Evolutionary conservation across 1,139 yeast genomes (phyloP), one percentile per base, ranked within the genome.

Genomic region (Zygosaccharomyces sapae): DNA sequence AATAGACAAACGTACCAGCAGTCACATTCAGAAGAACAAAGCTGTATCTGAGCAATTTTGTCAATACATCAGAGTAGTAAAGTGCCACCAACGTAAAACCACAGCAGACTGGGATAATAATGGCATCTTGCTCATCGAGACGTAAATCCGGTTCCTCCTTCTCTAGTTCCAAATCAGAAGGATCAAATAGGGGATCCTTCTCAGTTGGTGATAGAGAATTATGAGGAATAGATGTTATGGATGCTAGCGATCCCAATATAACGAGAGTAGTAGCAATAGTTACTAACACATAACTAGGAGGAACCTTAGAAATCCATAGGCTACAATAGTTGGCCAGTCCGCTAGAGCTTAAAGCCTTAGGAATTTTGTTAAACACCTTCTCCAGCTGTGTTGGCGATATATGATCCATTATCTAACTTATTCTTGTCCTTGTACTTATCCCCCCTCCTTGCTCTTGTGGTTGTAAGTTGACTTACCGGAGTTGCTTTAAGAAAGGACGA

Each of bases 151-250:
- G 38, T 16, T 37, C 25, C 36, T 48, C 44, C 42, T 47, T 49
- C 43, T 51, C 55, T 13, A 55, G 20, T 41, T 55, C 58, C 29
- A 53, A 49, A 47, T 59, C 63, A 9, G 54, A 47, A 10, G 60
- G 58, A 41, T 59, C 62, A 44, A 55, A 59, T 38, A 55, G 40
- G 1, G 53, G 52, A 45, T 59, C 59, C n/a, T 45, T 38, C 12
- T 48, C 48, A 3, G 61, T 57, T 27, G 63, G 62, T 19, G 63
- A 61, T 41, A 59, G 43, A 13, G 63, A 61, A 20, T 62, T 59
- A 27, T 52, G 53, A 12, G 63, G 63, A 34, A 59, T 57, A 5
- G 58, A 52, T 7, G 41, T 38, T 6, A 59, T 46, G 1, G 61
- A 54, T 4, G 54, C 49, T 40, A 57, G 52, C 8, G 60, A 47